Percentiles rank a stretch among this genome's conserved stretches.
Evolutionary conservation across 139 green algal genomes (phyloP).

Genomic region (Trebouxia sp.): DNA sequence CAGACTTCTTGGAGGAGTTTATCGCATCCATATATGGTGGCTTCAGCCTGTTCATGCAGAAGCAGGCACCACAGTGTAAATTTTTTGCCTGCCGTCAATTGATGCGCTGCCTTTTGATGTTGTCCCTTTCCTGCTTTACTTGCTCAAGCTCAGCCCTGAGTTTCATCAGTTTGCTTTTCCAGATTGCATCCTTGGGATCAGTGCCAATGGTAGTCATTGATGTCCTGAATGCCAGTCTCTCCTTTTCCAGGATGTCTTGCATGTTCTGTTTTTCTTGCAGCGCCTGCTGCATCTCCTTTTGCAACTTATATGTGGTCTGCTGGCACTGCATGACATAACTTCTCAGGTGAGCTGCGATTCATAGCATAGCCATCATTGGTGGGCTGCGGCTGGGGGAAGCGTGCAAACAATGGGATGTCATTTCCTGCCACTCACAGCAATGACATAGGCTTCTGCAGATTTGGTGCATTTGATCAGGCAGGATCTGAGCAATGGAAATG

Average conservation of each 20-base stretch:
- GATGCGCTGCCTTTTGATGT: slow-evolving; percentile 1
- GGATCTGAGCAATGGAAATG: no score
- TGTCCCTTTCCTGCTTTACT: slow-evolving; percentile 18
- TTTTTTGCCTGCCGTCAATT: not conserved
- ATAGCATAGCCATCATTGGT: not conserved
- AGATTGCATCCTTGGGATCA: slow-evolving; percentile 20
- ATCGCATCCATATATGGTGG: slow-evolving; percentile 51
- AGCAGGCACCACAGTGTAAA: not conserved
- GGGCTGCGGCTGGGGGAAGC: no score
- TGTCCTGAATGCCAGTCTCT: not conserved
- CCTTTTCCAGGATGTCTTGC: slow-evolving; percentile 7
- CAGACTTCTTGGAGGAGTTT: slow-evolving; percentile 45
- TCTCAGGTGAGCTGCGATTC: not conserved
- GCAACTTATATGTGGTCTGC: not conserved
- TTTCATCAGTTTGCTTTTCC: slow-evolving; percentile 23
- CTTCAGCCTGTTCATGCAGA: not conserved
- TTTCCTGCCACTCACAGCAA: no score
- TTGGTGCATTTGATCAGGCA: no score
- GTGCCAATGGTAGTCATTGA: not conserved
- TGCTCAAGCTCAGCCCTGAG: slow-evolving; percentile 20
- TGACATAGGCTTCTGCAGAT: no score
- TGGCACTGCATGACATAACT: not conserved
- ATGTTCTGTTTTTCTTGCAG: not conserved
- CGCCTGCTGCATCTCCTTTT: not conserved
- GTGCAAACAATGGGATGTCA: no score